Percentiles rank a stretch among this genome's conserved stretches.
These are phyloP conservation scores for Termitomyces sp. DNA, from an alignment of 768 basidiomycete species.

Conservation along the genomic window DNA sequence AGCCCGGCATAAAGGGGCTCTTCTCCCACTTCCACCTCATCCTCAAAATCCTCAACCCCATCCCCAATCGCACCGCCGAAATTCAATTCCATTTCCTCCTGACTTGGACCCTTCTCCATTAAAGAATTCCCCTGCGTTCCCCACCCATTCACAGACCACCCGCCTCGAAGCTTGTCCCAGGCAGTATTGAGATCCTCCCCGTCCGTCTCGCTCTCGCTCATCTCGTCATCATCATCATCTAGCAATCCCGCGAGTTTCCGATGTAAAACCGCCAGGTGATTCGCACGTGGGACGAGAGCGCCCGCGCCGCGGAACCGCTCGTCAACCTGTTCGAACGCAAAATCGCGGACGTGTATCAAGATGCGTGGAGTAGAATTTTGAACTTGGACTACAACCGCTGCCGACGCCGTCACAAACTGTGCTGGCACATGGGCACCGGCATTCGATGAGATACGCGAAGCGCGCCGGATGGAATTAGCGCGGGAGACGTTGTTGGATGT, in stretches of 20 bases:
- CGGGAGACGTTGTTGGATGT: constrained; percentile 13
- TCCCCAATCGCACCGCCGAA: constrained; percentile 26
- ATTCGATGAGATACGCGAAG: neutral
- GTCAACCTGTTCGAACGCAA: constrained; percentile 32
- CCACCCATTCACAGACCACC: constrained; percentile 21
- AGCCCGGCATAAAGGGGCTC: constrained; percentile 61
- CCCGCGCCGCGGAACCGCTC: constrained; percentile 39
- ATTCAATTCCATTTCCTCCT: constrained; percentile 46
- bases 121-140: constrained; percentile 19
- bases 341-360: constrained; percentile 43
- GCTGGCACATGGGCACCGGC: neutral
- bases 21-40: constrained; percentile 30
- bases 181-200: constrained; percentile 25
- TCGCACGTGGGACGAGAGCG: constrained; percentile 36
- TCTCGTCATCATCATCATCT: constrained; percentile 16
- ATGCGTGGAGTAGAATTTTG: constrained; percentile 1
- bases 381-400: neutral
- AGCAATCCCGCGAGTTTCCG: constrained; percentile 21
- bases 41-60: constrained; percentile 21
- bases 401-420: neutral
- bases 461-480: constrained; percentile 11
- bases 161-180: constrained; percentile 26
- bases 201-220: constrained; percentile 14
- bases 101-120: constrained; percentile 32
- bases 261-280: constrained; percentile 32